Evolutionary conservation across 768 basidiomycete genomes (phyloP).

Genomic region (Collybia mongolica): DNA sequence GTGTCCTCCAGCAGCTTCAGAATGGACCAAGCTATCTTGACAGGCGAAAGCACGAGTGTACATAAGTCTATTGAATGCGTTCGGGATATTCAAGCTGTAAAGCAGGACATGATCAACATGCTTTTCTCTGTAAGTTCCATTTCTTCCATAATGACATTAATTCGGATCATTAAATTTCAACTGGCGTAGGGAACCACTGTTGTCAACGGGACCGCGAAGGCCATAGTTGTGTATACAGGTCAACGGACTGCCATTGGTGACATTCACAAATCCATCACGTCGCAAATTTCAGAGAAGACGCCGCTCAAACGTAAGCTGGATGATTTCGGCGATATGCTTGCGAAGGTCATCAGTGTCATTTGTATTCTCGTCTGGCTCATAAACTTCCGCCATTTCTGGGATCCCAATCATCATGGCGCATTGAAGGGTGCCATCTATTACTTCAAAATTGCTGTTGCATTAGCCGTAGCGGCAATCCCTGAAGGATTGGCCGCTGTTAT

Average conservation of each 20-base stretch:
- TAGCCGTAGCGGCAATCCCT: conserved; percentile 98
- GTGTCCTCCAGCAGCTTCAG: conserved; percentile 93
- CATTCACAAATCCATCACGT: conserved; percentile 94
- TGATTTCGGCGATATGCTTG: conserved; percentile 96
- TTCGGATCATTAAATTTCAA: neutral
- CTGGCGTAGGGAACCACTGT: conserved; percentile 82
- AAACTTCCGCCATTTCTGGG: conserved; percentile 95
- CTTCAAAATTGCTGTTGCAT: conserved; percentile 98
- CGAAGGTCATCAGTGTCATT: conserved; percentile 96
- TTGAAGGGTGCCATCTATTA: conserved; percentile 97
- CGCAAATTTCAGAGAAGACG: conserved; percentile 93
- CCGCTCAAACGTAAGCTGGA: conserved; percentile 96
- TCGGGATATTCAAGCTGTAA: conserved; percentile 77
- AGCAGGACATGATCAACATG: conserved; percentile 98
- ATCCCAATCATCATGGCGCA: conserved; percentile 87
- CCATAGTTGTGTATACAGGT: conserved; percentile 88
- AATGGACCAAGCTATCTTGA: conserved; percentile 95
- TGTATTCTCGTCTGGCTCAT: conserved; percentile 98
- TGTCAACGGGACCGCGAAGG: conserved; percentile 87
- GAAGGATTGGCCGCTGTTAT: conserved; percentile 99
- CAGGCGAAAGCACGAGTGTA: conserved; percentile 90
- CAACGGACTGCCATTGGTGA: conserved; percentile 90
- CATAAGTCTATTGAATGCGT: conserved; percentile 75
- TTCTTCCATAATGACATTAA: neutral
- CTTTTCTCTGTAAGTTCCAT: conserved; percentile 73